Conservation (phyloP, 768 basidiomycete species). For the Pholiota conissans region DNA sequence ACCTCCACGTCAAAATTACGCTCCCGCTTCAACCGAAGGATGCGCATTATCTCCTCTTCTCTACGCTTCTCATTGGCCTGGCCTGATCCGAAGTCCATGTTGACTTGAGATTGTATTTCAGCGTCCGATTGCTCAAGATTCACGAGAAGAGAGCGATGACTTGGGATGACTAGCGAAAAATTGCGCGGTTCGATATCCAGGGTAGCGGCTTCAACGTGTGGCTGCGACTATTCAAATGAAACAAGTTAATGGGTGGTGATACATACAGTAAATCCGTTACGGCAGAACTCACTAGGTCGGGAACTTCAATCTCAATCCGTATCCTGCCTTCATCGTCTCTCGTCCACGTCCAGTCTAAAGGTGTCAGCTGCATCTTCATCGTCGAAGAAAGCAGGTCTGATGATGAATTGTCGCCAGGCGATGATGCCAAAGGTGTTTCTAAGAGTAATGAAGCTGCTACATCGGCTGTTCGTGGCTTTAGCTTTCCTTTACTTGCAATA, state of each 20-base stretch:
- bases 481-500: conserved; percentile 72
- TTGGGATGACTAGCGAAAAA: conserved; percentile 51
- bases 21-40: conserved; percentile 55
- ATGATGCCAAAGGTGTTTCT: conserved; percentile 11
- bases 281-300: conserved; percentile 55
- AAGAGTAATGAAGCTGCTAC: conserved; percentile 40
- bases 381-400: neutral
- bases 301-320: conserved; percentile 51
- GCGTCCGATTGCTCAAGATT: conserved; percentile 57
- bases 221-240: conserved; percentile 2
- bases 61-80: conserved; percentile 13
- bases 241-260: neutral
- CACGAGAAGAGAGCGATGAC: conserved; percentile 51
- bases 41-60: conserved; percentile 32
- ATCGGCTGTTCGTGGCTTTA: conserved; percentile 53
- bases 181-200: conserved; percentile 68
- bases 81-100: neutral
- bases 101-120: conserved; percentile 38
- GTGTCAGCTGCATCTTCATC: conserved; percentile 15
- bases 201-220: conserved; percentile 43
- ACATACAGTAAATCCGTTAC: neutral
- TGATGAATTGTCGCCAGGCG: neutral
- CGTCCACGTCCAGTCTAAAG: conserved; percentile 56
- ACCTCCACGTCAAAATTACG: conserved; percentile 60
- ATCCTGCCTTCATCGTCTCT: conserved; percentile 41